Evolutionary conservation across 768 basidiomycete species (phyloP), one percentile per base, ranked within the genome.

Genomic region (Trametes cingulata): DNA sequence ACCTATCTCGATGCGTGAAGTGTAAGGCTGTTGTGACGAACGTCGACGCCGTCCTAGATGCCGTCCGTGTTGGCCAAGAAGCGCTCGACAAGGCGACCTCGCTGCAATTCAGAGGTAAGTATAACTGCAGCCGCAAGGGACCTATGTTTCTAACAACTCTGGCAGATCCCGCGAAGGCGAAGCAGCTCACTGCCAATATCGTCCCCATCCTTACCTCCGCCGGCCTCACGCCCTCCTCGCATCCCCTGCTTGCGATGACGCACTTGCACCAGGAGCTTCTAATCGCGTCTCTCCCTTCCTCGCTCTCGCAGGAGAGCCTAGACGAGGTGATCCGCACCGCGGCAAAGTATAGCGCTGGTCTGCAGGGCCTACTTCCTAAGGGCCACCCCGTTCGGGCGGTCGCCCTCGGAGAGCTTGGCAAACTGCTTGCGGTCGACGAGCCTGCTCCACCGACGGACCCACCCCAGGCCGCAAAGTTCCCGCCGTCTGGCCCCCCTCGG

Each of bases 381-480:
- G 90, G 89, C 1, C 94, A 96, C 70, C 93, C 95, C 0, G 81
- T 89, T 1, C 80, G 90, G 0, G 91, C 84, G 0, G 75, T 95
- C 22, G 85, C 89, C 4, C 75, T 88, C 8, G 85, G 87, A 2
- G 93, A 95, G 70, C 77, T 92, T 6, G 93, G 90, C 0, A 95
- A 93, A 74, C 74, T 94, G 7, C 78, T 95, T 6, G 83, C 84
- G 0, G 88, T 93, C 0, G 90, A 93, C 65, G 91, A 93, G 68
- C 86, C 85, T 0, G 71, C 73, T 3, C 82, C 85, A 3, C 71
- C 70, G 24, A 50, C 36, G 17, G 58, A 52, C 1, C 19, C 27
- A 9, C 47, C 14, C 43, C 62, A 66, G 17, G 68, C 35, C 20
- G 63, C 56, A 19, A 59, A 27, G 41, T 91, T 86, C 69, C 90